These are phyloP conservation scores for Heliosperma pusillum DNA, from an alignment of 148 eudicot species.

Conservation along the genomic window DNA sequence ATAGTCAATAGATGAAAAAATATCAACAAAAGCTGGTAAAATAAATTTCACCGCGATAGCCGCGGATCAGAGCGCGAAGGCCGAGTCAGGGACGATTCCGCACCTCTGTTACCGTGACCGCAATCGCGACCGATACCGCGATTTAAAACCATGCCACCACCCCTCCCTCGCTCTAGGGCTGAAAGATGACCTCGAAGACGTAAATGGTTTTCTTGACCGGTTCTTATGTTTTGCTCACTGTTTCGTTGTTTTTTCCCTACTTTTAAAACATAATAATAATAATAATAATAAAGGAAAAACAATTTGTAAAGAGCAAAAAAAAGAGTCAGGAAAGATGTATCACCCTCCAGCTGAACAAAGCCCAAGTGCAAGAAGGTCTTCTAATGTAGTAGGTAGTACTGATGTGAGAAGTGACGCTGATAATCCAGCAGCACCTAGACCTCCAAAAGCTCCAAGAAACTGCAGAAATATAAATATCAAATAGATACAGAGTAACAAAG, in stretches of 20 bases:
- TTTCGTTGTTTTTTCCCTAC: background rate
- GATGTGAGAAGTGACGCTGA: slow-evolving; percentile 96
- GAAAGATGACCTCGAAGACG: background rate
- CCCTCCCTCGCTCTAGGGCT: background rate
- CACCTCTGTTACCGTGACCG: too few species aligned
- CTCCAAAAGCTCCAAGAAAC: slow-evolving; percentile 94
- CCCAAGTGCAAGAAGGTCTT: slow-evolving; percentile 98
- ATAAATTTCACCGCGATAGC: too few species aligned
- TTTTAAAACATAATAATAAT: background rate
- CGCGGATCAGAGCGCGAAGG: too few species aligned
- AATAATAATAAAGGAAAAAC: background rate
- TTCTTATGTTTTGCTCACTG: background rate
- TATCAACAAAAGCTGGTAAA: too few species aligned
- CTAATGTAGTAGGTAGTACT: slow-evolving; percentile 79
- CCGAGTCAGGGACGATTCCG: too few species aligned
- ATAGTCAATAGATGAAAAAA: too few species aligned
- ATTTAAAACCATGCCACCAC: too few species aligned
- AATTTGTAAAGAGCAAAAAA: background rate
- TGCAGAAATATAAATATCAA: slow-evolving; percentile 25
- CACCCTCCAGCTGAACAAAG: slow-evolving; percentile 99
- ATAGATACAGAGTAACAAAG: background rate
- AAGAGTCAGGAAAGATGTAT: slow-evolving; percentile 12
- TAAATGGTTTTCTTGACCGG: background rate
- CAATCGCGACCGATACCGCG: too few species aligned
- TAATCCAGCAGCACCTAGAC: slow-evolving; percentile 89